Evolutionary conservation across 106 monocot species (phyloP), one percentile per base, ranked within the genome.

Genomic region (Dendrobium catenatum): DNA sequence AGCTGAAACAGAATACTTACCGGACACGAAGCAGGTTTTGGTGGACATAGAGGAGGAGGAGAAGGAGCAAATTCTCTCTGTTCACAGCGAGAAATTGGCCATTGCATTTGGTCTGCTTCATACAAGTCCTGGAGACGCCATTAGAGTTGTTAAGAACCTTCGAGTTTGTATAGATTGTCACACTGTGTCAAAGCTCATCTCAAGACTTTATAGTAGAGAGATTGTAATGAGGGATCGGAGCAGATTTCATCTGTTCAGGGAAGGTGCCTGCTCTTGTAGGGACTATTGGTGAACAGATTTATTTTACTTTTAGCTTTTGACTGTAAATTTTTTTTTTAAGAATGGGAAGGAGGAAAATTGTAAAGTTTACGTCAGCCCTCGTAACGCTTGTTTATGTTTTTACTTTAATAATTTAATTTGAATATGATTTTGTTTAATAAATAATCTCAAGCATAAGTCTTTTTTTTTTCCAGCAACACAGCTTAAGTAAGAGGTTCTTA

Each of bases 221-320:
- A 87, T 87, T 72, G 42, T 87, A 40, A 87, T 84, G 87, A 84
- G 87, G 68, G 87, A 87, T n/a, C 46, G 87, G 33, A 87, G 67
- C 55, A 84, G 87, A 4, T 87, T 87, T 68, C 87, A 87, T 67
- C 26, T 75, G 9, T 87, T 87, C 66, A 87, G 58, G 55, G 76
- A 79, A 55, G 87, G 87, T 4, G 49, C 5, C 0, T 87, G 87
- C 68, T 87, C 87, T 43, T 87, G 87, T 79, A 81, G 31, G 70
- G 87, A 87, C 76, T 87, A 82, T 49, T 87, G 87, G 87, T 87
- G 73, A 74, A 43, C 8, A 42, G 42, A 15, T 43, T 33, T 54
- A 9, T 10, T 54, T 54, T 16, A 54, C 16, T 54, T 16, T 54
- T 54, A 16, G 16, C 54, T 0, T 0, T 54, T 54, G 16, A 0